Evolutionary conservation across 257 asterid genomes (phyloP).

Genomic region (Solanum dulcamara): DNA sequence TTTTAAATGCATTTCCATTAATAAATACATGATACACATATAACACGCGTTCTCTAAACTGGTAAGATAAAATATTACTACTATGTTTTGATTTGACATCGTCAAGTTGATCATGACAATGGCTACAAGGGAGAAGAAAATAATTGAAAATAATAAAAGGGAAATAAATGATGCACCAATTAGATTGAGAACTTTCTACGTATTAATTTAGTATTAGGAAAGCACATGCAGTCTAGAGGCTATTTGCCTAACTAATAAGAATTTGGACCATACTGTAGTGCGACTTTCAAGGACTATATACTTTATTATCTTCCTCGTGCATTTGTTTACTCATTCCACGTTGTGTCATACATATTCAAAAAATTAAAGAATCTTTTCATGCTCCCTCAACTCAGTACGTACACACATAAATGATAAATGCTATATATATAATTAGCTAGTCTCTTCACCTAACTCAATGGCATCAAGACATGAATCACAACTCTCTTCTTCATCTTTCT

Average conservation of each 20-base stretch:
- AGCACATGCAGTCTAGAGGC: neutral
- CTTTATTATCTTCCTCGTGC: neutral
- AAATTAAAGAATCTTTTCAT: neutral
- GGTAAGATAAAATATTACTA: too few species aligned
- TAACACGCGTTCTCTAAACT: too few species aligned
- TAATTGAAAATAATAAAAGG: neutral
- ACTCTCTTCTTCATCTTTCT: constrained; percentile 12
- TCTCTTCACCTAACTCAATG: neutral
- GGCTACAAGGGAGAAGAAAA: neutral
- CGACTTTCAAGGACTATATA: neutral
- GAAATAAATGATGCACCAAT: too few species aligned
- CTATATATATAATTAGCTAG: neutral
- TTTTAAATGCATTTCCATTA: too few species aligned
- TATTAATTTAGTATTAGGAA: neutral
- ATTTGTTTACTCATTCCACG: neutral
- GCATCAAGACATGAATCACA: constrained; percentile 10
- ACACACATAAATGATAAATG: neutral
- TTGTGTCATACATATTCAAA: neutral
- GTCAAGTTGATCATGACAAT: neutral
- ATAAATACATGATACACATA: too few species aligned
- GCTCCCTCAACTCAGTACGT: neutral
- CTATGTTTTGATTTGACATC: neutral
- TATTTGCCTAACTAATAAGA: neutral
- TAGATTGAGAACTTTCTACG: neutral
- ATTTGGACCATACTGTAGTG: neutral